Base-by-base conservation (phyloP, 805 yeast species). In the Metschnikowia reukaufii region DNA sequence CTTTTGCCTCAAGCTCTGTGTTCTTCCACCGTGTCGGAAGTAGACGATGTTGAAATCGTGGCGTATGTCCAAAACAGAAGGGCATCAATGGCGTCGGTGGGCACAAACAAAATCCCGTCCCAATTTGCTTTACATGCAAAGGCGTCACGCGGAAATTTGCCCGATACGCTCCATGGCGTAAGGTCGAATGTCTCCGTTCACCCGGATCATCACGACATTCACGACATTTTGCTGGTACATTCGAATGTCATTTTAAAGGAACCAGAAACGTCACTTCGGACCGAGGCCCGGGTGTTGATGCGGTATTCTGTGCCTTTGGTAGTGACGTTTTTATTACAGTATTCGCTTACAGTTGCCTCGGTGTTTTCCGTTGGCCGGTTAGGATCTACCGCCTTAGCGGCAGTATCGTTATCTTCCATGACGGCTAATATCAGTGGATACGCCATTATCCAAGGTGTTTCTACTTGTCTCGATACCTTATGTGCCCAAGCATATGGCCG, bases 401-500 rank as follows among this genome's bases (percentile, higher is more conserved):
- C 89, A 27, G 86, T 84, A 6, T 81, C 89, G 13, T 66, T 86
- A 40, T 84, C 87, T 15, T 77, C 86, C 17, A 85, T 86, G 89
- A 83, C 90, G 4, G 86, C 88, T 6, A 86, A 84, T 59, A 84
- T 86, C 44, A 76, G 86, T 3, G 91, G 88, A 1, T 78, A 84
- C 50, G 86, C 89, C 31, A 76, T 85, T 9, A 82, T 86, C 54
- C 86, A 85, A 55, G 94, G 92, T 10, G 76, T 85, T 2, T 81
- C 89, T n/a, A 85, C 94, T 0, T 81, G 89, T 47, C 72, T 86
- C 44, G 92, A 86, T 58, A 86, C 92, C 0, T 72, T 86, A 30
- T 81, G 91, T 61, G 86, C 91, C 1, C 92, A 86, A 63, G 85
- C 91, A 1, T 85, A 72, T 59, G 92, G 94, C 17, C 78, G 88